Conservation (phyloP, 2,329 filamentous ascomycete species). For the Cladosporium sp. region DNA sequence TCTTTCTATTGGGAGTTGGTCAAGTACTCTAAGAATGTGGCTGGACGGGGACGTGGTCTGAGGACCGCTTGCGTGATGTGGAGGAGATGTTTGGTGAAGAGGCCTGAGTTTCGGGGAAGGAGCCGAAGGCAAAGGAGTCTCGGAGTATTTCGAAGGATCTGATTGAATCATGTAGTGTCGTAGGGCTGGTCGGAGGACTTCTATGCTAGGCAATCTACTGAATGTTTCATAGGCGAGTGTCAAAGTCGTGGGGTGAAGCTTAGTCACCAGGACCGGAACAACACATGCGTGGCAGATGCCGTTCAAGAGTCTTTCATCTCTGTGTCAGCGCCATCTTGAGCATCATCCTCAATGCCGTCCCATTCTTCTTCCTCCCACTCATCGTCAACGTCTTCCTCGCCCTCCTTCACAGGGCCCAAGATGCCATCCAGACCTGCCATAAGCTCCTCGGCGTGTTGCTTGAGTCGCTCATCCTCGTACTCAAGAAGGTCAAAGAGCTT, state of each 20-base stretch:
- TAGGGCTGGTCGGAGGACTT: slow-evolving; percentile 1
- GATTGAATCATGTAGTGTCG: not conserved
- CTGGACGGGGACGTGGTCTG: not conserved
- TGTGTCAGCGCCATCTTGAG: slow-evolving; percentile 37
- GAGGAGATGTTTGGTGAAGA: slow-evolving; percentile 15
- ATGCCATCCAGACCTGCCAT: slow-evolving; percentile 52
- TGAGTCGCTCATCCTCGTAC: slow-evolving; percentile 81
- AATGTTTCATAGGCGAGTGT: not conserved
- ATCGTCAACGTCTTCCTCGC: slow-evolving; percentile 45
- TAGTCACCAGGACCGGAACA: not conserved
- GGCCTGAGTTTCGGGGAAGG: not conserved
- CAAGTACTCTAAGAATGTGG: not conserved
- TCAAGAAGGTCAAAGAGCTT: slow-evolving; percentile 76
- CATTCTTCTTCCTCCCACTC: slow-evolving; percentile 40
- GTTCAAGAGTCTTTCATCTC: slow-evolving; percentile 37
- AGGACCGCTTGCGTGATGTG: slow-evolving; percentile 1
- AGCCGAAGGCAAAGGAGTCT: not conserved
- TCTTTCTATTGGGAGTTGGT: slow-evolving; percentile 16
- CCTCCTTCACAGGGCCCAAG: slow-evolving; percentile 45
- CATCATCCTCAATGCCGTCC: slow-evolving; percentile 40
- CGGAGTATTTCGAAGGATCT: slow-evolving; percentile 11
- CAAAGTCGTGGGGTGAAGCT: not conserved
- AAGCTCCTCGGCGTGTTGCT: slow-evolving; percentile 74
- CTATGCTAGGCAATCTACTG: slow-evolving; percentile 6
- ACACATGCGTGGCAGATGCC: not conserved